Conservation (phyloP, 139 green algal genomes). For the Tetradesmus lagerheimii region DNA sequence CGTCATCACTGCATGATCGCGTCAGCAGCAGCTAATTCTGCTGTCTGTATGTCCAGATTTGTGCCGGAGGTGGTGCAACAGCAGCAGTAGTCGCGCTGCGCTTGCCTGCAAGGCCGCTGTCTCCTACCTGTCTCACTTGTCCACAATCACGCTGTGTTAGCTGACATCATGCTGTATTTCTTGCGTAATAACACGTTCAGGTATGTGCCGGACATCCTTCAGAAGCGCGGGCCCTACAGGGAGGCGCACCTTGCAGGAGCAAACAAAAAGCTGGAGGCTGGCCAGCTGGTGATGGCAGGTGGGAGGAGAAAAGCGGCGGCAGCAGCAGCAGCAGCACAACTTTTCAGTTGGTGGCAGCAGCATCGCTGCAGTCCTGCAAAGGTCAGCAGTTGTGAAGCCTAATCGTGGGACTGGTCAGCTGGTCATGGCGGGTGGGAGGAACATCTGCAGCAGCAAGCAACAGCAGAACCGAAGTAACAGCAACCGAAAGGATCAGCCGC, state of each 20-base stretch:
- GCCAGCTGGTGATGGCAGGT: conserved; percentile 75
- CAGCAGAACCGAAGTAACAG: too few species aligned
- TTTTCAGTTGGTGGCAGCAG: too few species aligned
- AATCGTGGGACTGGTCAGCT: conserved; percentile 79
- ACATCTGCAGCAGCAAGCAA: not conserved
- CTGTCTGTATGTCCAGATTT: too few species aligned
- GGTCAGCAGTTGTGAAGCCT: too few species aligned
- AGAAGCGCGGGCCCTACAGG: conserved; percentile 79
- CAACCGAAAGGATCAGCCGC: too few species aligned
- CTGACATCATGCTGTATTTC: too few species aligned
- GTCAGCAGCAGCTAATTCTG: too few species aligned
- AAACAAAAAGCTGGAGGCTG: conserved; percentile 68
- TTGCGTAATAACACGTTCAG: conserved; percentile 63
- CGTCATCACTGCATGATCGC: not conserved
- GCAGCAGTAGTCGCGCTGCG: not conserved
- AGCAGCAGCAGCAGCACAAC: not conserved
- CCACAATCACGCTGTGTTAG: too few species aligned
- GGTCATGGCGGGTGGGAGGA: conserved; percentile 59
- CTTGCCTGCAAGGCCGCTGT: too few species aligned
- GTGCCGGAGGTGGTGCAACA: too few species aligned
- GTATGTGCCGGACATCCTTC: conserved; percentile 84
- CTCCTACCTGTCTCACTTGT: too few species aligned
- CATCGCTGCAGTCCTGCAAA: too few species aligned
- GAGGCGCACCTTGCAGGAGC: conserved; percentile 72
- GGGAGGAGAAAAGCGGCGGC: not conserved